A percentile compares a stretch with the other conserved stretches of the same genome.
Conservation (phyloP, 1,284 basidiomycete genomes). For the Fomitiporia mediterranea region DNA sequence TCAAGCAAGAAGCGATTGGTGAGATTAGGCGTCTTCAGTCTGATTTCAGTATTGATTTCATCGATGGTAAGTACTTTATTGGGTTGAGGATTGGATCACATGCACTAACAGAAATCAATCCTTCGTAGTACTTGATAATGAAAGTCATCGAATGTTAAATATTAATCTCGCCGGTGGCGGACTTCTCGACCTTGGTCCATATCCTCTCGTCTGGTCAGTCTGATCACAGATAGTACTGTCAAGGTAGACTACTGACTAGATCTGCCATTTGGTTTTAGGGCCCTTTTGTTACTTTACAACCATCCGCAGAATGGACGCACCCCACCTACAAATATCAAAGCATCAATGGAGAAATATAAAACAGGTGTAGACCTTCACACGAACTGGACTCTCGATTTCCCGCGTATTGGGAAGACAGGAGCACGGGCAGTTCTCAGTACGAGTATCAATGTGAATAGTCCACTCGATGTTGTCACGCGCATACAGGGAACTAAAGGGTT, state of each 20-base stretch:
- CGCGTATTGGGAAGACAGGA: conserved; percentile 11
- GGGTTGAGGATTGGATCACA: neutral
- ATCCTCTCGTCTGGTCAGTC: conserved; percentile 38
- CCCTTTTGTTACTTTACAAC: conserved; percentile 38
- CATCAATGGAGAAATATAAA: conserved; percentile 20
- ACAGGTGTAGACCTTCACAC: conserved; percentile 20
- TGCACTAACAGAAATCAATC: neutral
- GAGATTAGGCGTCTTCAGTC: conserved; percentile 22
- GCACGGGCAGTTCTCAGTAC: conserved; percentile 17
- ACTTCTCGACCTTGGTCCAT: conserved; percentile 39
- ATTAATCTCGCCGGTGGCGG: conserved; percentile 43
- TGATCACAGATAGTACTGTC: conserved; percentile 29
- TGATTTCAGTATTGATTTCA: conserved; percentile 24
- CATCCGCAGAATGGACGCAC: conserved; percentile 26
- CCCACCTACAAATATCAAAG: conserved; percentile 18
- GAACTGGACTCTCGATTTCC: conserved; percentile 21
- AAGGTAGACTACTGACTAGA: conserved; percentile 29
- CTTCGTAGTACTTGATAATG: conserved; percentile 8
- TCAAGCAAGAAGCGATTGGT: conserved; percentile 23
- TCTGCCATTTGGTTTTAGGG: conserved; percentile 28
- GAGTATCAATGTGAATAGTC: conserved; percentile 17
- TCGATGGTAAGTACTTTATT: conserved; percentile 10
- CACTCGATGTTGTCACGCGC: conserved; percentile 18
- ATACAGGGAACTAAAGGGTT: conserved; percentile 20
- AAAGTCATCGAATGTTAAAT: conserved; percentile 36